phyloP scores from a whole-genome alignment of 2,329 filamentous ascomycete genomes.

The Graphilbum ipis-grandicollis region DNA sequence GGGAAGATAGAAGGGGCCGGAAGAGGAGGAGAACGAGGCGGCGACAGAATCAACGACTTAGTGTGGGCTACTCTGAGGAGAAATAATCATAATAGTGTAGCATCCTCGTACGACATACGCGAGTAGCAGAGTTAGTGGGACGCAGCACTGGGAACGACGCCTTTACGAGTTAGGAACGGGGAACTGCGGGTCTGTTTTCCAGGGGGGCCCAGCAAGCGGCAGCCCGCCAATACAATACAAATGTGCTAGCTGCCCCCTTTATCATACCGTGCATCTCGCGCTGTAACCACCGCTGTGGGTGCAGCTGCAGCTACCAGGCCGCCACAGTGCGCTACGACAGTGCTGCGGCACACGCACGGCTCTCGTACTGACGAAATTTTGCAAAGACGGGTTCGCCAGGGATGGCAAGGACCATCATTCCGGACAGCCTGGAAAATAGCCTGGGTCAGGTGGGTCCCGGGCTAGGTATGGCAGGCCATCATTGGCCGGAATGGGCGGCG shows the following conservation, averaged over 20 bases:
- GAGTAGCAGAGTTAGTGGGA: too few species aligned
- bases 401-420: too few species aligned
- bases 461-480: neutral
- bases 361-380: too few species aligned
- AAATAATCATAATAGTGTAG: too few species aligned
- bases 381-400: too few species aligned
- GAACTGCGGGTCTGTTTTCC: neutral
- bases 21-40: neutral
- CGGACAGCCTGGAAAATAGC: too few species aligned
- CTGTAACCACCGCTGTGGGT: too few species aligned
- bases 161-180: neutral
- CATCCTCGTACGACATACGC: too few species aligned
- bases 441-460: neutral
- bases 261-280: too few species aligned
- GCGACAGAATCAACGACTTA: neutral
- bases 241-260: neutral
- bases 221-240: neutral
- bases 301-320: too few species aligned
- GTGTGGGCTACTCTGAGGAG: neutral
- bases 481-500: neutral
- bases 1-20: constrained; percentile 1
- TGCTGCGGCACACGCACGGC: too few species aligned
- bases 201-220: neutral
- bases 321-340: too few species aligned
- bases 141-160: neutral